These are phyloP conservation scores for Calonectria multiphialidica DNA, from an alignment of 2,329 filamentous ascomycete genomes.

Conservation along the genomic window DNA sequence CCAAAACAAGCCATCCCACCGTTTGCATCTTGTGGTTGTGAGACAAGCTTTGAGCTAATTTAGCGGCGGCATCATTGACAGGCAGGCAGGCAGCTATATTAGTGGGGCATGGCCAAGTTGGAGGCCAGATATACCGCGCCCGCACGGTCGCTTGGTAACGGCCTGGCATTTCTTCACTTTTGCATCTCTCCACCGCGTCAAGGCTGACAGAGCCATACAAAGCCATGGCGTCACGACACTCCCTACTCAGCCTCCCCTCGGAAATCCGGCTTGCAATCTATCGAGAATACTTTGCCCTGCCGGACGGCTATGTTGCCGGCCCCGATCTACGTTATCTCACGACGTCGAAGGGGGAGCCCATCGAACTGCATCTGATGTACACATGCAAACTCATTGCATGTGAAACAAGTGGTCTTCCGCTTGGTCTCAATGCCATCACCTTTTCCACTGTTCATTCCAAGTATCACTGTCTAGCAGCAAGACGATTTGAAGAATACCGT, in stretches of 20 bases:
- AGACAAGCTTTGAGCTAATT: background rate
- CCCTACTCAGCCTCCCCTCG: conserved; percentile 5
- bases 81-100: background rate
- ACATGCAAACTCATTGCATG: conserved; percentile 26
- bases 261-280: conserved; percentile 31
- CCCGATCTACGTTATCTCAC: conserved; percentile 15
- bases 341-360: conserved; percentile 1
- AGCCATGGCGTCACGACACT: conserved; percentile 2
- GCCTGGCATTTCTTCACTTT: background rate
- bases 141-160: background rate
- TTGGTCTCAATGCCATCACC: conserved; percentile 15
- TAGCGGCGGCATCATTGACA: too few species aligned
- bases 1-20: background rate
- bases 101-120: background rate
- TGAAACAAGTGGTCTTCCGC: conserved; percentile 6
- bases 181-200: background rate
- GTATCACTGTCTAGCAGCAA: background rate
- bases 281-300: conserved; percentile 15
- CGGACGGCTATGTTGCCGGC: conserved; percentile 24
- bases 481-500: background rate
- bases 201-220: background rate
- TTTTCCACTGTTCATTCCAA: conserved; percentile 29
- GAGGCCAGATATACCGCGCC: background rate
- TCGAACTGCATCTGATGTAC: conserved; percentile 30
- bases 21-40: background rate